Evolutionary conservation across 768 basidiomycete species (phyloP), one percentile per base, ranked within the genome.

Genomic region (Mrakia gelida): DNA sequence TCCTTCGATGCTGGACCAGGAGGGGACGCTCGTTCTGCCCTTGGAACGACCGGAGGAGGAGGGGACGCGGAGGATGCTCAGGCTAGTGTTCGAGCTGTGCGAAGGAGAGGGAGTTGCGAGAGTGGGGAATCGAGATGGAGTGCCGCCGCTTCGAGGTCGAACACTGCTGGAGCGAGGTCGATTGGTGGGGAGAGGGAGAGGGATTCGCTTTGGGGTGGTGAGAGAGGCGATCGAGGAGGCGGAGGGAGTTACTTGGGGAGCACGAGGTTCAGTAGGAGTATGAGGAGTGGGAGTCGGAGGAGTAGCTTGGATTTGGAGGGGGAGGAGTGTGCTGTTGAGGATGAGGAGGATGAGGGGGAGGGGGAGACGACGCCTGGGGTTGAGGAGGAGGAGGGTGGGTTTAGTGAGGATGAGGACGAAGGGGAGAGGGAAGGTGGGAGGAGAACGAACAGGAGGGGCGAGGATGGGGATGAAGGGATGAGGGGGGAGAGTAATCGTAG

Each of bases 21-120:
- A 32, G 28, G 62, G 1, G 75, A 54, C n/a, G 30, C 63, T 38
- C 34, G 63, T 18, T 73, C 45, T 7, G 30, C 63, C n/a, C 45
- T 18, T 21, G 70, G 32, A 49, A 34, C 38, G 1, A 26, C 4
- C 4, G 28, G 59, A 26, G 28, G 23, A n/a, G 59, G 59, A 59
- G 59, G 59, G 49, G 75, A 13, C 5, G 52, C 11, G 6, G 75
- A 76, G 54, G 76, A 77, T 21, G 32, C 70, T 2, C 62, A 62
- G 16, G 72, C 77, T 21, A 54, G 45, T 13, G 77, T 78, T 4
- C 61, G 77, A 16, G 77, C 77, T 10, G 73, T 78, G 8, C 30
- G 77, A 2, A 41, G 77, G 7, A 63, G 73, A 63, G 77, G 77
- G 3, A 73, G 71, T 15, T 78, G 77, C 43, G 77, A 78, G 45